A percentile compares a stretch with the other conserved stretches of the same genome.
These are phyloP conservation scores for Cenococcum geophilum DNA, from an alignment of 495 filamentous ascomycete genomes.

Conservation along the genomic window DNA sequence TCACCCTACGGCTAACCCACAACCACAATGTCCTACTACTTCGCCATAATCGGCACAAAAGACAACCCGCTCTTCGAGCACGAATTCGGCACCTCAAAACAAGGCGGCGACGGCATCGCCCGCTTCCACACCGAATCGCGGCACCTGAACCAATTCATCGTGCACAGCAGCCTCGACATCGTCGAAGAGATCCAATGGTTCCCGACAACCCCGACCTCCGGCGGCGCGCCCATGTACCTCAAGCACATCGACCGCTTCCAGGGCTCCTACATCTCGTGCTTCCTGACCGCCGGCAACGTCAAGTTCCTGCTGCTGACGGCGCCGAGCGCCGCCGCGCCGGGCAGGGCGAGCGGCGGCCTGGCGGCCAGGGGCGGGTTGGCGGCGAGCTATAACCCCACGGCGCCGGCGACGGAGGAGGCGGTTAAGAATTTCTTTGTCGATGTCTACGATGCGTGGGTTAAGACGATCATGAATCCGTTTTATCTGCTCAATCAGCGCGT, in stretches of 20 bases:
- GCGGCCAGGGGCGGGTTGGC: constrained; percentile 26
- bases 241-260: constrained; percentile 93
- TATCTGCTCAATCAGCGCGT: constrained; percentile 75
- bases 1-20: too few relatives aligned
- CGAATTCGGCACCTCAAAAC: constrained; percentile 92
- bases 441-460: constrained; percentile 90
- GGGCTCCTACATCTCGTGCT: constrained; percentile 82
- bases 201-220: constrained; percentile 14
- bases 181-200: constrained; percentile 94
- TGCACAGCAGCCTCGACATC: constrained; percentile 86
- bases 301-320: constrained; percentile 87
- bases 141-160: constrained; percentile 95
- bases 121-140: constrained; percentile 79
- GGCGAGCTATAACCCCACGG: constrained; percentile 67
- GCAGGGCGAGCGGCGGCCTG: constrained; percentile 19
- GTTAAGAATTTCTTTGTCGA: constrained; percentile 89
- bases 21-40: constrained; percentile 83
- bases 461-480: constrained; percentile 97
- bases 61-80: constrained; percentile 94
- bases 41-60: constrained; percentile 85
- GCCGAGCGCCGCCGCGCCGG: constrained; percentile 48
- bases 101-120: constrained; percentile 84
- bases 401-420: constrained; percentile 86
- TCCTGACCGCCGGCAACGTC: constrained; percentile 74
- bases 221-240: constrained; percentile 62